Base-by-base conservation (phyloP, 768 basidiomycete genomes). In the Russula abietina region DNA sequence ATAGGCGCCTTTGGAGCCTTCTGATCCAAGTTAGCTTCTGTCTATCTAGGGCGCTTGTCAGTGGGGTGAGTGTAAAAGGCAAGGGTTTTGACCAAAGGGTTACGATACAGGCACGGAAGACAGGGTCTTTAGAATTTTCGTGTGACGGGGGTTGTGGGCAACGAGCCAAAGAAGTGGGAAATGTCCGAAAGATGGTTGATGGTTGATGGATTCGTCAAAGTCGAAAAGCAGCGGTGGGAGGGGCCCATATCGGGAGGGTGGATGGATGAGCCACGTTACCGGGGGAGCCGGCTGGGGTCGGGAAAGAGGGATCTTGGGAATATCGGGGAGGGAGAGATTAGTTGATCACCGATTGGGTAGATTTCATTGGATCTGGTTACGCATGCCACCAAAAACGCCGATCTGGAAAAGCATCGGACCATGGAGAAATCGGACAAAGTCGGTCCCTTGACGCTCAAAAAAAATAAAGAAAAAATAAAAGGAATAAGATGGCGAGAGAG, bases 341-440 rank as follows among this genome's bases (percentile, higher is more conserved):
- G 59, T 61, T 61, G 66, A 58, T 67, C 66, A 66, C 66, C 66
- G 66, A 67, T 67, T 67, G 60, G 60, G 54, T 57, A 46, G 66
- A 67, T 67, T 67, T 61, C 65, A 55, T 62, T 46, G 64, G 66
- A 66, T 65, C 66, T 66, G 59, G 65, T 61, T 62, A 63, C 61
- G 64, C 57, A 55, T 67, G 54, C 58, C 57, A 55, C 57, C 55
- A 57, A 65, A 65, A 66, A 65, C 64, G 66, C 66, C 66, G 66
- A 67, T 67, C 66, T 60, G 66, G 64, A 59, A 61, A 64, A 60
- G 64, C 58, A 60, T 53, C 55, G 63, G 58, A 59, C 50, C 52
- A 41, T 51, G 38, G 39, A 60, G 26, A 65, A 55, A 57, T 56
- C 46, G 49, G 54, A 16, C 7, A 32, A 33, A 12, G 1, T 43